These are phyloP conservation scores for Phytophthora syringae DNA, from an alignment of 352 stramenopile genomes.

Conservation along the genomic window DNA sequence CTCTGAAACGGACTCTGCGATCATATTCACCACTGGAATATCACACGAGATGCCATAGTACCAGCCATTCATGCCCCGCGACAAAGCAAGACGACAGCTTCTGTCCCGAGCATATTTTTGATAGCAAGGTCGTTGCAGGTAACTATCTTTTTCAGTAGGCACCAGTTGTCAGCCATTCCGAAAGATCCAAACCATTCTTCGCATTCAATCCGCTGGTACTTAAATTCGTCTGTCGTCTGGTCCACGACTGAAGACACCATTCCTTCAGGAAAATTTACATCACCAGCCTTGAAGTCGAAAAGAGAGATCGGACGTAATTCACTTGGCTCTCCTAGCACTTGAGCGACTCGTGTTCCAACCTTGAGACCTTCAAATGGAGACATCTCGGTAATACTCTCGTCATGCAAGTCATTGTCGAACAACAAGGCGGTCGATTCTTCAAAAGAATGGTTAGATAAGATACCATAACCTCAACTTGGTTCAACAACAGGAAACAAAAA, in stretches of 20 bases:
- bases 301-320: background rate
- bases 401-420: background rate
- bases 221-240: background rate
- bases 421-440: background rate
- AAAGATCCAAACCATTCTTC: background rate
- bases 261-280: background rate
- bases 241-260: constrained; percentile 6
- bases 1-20: background rate
- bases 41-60: background rate
- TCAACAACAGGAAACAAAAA: background rate
- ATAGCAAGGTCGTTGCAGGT: background rate
- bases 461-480: background rate
- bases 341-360: background rate
- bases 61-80: background rate
- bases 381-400: background rate
- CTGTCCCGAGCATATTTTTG: background rate
- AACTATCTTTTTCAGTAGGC: background rate
- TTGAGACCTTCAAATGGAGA: background rate
- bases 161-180: background rate
- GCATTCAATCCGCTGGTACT: too few species aligned
- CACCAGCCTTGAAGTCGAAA: background rate
- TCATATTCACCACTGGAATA: background rate
- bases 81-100: constrained; percentile 7
- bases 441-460: background rate
- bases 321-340: background rate